Evolutionary conservation across 2,329 filamentous ascomycete species (phyloP), one percentile per base, ranked within the genome.

Genomic region (Colletotrichum lini): DNA sequence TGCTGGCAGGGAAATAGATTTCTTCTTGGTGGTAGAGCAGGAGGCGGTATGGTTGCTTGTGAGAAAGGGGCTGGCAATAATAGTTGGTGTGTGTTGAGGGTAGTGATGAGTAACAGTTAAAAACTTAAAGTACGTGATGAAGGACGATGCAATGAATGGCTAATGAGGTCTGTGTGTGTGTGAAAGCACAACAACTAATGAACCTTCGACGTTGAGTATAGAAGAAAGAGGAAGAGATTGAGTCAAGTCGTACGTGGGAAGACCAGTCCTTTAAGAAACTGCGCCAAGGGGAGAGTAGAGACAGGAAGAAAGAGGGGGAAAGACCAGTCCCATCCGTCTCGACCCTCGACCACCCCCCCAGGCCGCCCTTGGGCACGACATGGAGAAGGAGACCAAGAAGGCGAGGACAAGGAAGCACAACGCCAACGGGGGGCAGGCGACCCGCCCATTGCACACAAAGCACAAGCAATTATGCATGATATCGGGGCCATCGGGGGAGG

Each of bases 261-360:
- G 47, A 50, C 59, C 53, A 45, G 65, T 59, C 59, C 67, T 72
- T 72, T 72, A 64, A 69, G 53, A 70, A 69, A 69, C 44, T 53
- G 40, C 40, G 58, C 65, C 57, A 52, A 62, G 57, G 53, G 26
- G 44, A 62, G 61, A 50, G 63, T 35, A 66, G 59, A 52, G 59
- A 62, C 45, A 30, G 26, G 45, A 54, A 44, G 47, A 40, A 45
- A 45, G 38, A 47, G 63, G 58, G 44, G 18, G 44, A 35, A 23
- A 10, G 42, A 26, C 21, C 45, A 64, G 45, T 64, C 68, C 65
- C 58, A 42, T 53, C 57, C 45, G 65, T 59, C 58, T 50, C 47
- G 65, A 68, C 50, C 23, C 53, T 40, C 45, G 9, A 54, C 66
- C 30, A 21, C 47, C 61, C 35, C 23, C 23, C 63, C 54, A n/a